Base-by-base conservation (phyloP, 2,329 filamentous ascomycete species). In the Tolypocladium guangdongense region DNA sequence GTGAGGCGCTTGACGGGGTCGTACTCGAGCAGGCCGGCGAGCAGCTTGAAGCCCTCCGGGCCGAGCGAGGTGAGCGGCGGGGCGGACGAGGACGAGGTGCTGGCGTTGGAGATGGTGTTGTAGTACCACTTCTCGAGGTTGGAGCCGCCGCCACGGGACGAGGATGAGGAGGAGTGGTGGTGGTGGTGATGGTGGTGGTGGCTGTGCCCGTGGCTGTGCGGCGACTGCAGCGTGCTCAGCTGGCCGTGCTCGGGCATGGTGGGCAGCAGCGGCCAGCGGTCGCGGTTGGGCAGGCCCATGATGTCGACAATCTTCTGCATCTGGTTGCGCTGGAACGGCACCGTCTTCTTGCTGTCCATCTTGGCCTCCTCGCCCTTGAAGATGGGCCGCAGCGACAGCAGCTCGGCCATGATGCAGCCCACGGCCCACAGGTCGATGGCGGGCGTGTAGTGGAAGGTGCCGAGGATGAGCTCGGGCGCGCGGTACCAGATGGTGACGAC, bases 401-500 rank as follows among this genome's bases (percentile, higher is more conserved):
- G 76, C 68, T 99, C 93, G 2, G 93, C 93, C 64, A 99, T 97
- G 63, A 99, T 99, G 68, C 93, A 99, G 1, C 93, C 93, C 1
- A 99, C 84, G 3, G 93, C 93, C 93, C 93, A 99, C 69, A 97
- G 84, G 68, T 99, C 93, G 59, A 99, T 90, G 24, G 93, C 92
- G 0, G 93, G 91, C 0, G 93, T 97, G 72, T 99, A 99, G 69
- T 99, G 93, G n/a, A 88, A 82, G 50, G 86, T 90, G 2, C 93
- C 93, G 3, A 99, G 82, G 1, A 99, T 81, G 4, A 99, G 78
- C 69, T 99, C 93, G 0, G 93, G 93, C 0, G 93, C 93, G 24
- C 93, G 88, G 64, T 99, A 99, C 93, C 93, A 99, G 58, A 99
- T 99, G 0, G 93, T 99, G 16, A 99, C 93, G 51, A 99, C 93